These are phyloP conservation scores for Solanum chilense DNA, from an alignment of 257 asterid species.

Conservation along the genomic window DNA sequence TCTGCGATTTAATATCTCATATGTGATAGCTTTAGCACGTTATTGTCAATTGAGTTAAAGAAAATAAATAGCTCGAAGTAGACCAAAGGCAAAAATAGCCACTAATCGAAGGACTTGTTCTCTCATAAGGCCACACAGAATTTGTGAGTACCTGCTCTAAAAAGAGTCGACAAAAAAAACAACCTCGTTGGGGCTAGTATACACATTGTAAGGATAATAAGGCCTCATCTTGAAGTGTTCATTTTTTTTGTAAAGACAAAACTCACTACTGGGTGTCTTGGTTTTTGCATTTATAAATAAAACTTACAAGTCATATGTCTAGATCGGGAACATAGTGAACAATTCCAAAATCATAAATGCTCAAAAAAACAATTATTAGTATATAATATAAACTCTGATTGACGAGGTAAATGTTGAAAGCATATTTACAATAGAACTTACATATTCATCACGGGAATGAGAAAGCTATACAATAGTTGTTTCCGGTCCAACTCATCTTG, in stretches of 20 bases:
- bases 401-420: background rate
- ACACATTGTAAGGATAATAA: conserved; percentile 44
- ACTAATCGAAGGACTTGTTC: conserved; percentile 61
- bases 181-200: conserved; percentile 76
- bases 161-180: conserved; percentile 54
- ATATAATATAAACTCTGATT: no score
- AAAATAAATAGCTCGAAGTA: conserved; percentile 63
- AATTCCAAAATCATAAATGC: background rate
- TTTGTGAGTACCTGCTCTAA: conserved; percentile 78
- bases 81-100: conserved; percentile 76
- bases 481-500: conserved; percentile 59
- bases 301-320: conserved; percentile 67
- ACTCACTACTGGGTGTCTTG: conserved; percentile 53
- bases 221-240: conserved; percentile 69
- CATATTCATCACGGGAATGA: conserved; percentile 83
- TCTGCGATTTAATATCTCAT: conserved; percentile 37
- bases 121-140: conserved; percentile 73
- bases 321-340: conserved; percentile 37
- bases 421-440: conserved; percentile 11
- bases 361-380: no score
- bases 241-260: conserved; percentile 74
- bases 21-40: conserved; percentile 39
- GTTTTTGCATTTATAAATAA: conserved; percentile 62
- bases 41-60: conserved; percentile 56
- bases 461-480: conserved; percentile 51